Evolutionary conservation across 2,329 filamentous ascomycete species (phyloP), one percentile per base, ranked within the genome.

Genomic region (Blastomyces emzantsi): DNA sequence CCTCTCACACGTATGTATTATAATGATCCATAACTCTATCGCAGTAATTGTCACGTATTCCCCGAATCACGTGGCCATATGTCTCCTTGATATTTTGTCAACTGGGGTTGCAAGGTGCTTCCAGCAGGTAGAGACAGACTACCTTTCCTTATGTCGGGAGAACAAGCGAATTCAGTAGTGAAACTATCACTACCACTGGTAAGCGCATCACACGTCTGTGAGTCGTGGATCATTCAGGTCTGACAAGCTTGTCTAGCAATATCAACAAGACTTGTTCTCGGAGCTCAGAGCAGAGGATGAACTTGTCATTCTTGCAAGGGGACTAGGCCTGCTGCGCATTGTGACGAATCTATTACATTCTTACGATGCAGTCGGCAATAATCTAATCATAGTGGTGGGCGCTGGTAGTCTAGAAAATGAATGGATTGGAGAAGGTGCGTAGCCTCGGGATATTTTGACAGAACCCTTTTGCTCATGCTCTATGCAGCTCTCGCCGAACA

Each of bases 261-360:
- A 95, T 76, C 94, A 99, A 80, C 92, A 97, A 80, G 88, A 90
- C 72, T 86, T 97, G 71, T 97, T 97, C 80, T 90, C 90, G 75
- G 90, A 94, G 78, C 86, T 96, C 69, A 88, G 91, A 67, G 81
- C 86, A 66, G 90, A 97, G 79, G 94, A 99, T 89, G 89, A 95
- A 77, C 87, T 99, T 67, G 89, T 97, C 70, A 83, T 99, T 62
- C 84, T 97, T 63, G 94, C 93, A 52, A 90, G 91, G 62, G 94
- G 94, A 69, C 87, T 99, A 58, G 94, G 94, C 70, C 87, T 97
- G 56, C 85, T 97, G 74, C 90, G 92, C 69, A 85, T 99, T 64
- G 85, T 97, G 72, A 95, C 91, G n/a, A 99, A 97, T 74, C 84
- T 99, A 49, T 85, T 99, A 36, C 94, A 99, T 77, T 92, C 92